These are phyloP conservation scores for Geosmithia flava DNA, from an alignment of 2,329 filamentous ascomycete species.

Conservation along the genomic window DNA sequence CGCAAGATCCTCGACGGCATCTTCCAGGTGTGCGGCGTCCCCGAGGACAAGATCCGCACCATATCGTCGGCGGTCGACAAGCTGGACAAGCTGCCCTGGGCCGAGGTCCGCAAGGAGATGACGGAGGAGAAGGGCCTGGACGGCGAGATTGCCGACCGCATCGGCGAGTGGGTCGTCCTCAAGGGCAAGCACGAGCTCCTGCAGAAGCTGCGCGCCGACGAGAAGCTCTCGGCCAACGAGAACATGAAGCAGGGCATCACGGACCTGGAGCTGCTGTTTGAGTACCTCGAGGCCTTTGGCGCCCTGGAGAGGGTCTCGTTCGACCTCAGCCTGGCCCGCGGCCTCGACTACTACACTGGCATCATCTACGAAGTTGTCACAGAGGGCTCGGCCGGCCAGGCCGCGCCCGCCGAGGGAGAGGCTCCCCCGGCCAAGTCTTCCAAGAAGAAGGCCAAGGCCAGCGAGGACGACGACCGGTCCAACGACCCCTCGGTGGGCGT, in stretches of 20 bases:
- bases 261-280: slow-evolving; percentile 71
- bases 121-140: slow-evolving; percentile 78
- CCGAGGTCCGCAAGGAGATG: slow-evolving; percentile 86
- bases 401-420: slow-evolving; percentile 20
- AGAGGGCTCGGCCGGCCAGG: slow-evolving; percentile 54
- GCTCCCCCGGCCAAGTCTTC: slow-evolving; percentile 14
- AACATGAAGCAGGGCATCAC: slow-evolving; percentile 68
- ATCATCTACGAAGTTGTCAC: slow-evolving; percentile 86
- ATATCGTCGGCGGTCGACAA: slow-evolving; percentile 95
- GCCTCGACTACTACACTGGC: slow-evolving; percentile 86
- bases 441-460: slow-evolving; percentile 31
- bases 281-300: slow-evolving; percentile 69
- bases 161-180: slow-evolving; percentile 70
- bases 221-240: slow-evolving; percentile 55
- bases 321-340: slow-evolving; percentile 79
- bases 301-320: slow-evolving; percentile 69
- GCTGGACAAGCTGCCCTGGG: slow-evolving; percentile 85
- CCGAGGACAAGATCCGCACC: slow-evolving; percentile 71
- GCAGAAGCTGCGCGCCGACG: slow-evolving; percentile 54
- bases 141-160: slow-evolving; percentile 67
- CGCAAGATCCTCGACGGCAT: slow-evolving; percentile 87
- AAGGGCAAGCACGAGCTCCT: slow-evolving; percentile 69
- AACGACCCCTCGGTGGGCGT: slow-evolving; percentile 73
- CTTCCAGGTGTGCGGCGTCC: slow-evolving; percentile 84
- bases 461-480: slow-evolving; percentile 53